A percentile compares a stretch with the other conserved stretches of the same genome.
Conservation (phyloP, 768 basidiomycete species). For the Hericium coralloides region DNA sequence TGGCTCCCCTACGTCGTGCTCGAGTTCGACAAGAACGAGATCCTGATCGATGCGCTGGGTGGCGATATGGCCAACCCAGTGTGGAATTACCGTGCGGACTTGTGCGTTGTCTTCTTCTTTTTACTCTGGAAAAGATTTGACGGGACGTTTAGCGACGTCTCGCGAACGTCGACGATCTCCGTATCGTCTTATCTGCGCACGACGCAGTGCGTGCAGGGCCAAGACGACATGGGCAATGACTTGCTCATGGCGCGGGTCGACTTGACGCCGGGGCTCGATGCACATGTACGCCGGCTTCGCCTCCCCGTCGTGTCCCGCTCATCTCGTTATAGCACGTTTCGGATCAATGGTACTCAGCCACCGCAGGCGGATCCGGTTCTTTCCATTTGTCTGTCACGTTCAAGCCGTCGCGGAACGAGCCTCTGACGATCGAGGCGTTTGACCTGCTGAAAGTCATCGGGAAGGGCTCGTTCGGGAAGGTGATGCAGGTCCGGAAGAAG, state of each 20-base stretch:
- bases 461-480: slow-evolving; percentile 96
- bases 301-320: slow-evolving; percentile 1
- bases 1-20: slow-evolving; percentile 96
- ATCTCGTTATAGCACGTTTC: slow-evolving; percentile 54
- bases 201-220: slow-evolving; percentile 55
- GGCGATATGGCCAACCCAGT: slow-evolving; percentile 86
- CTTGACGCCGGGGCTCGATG: slow-evolving; percentile 75
- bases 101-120: slow-evolving; percentile 46
- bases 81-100: slow-evolving; percentile 95
- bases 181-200: slow-evolving; percentile 90
- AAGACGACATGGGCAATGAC: slow-evolving; percentile 97
- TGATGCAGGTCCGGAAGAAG: slow-evolving; percentile 99
- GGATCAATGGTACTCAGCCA: slow-evolving; percentile 86
- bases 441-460: slow-evolving; percentile 97
- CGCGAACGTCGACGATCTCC: slow-evolving; percentile 85
- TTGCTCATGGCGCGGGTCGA: slow-evolving; percentile 89
- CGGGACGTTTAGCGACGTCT: slow-evolving; percentile 97
- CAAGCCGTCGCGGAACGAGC: slow-evolving; percentile 75
- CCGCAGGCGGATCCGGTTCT: slow-evolving; percentile 67
- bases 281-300: slow-evolving; percentile 41
- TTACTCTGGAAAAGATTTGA: too few relatives aligned
- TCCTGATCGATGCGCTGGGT: slow-evolving; percentile 90
- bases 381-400: slow-evolving; percentile 96
- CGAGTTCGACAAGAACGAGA: slow-evolving; percentile 97
- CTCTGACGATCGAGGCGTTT: slow-evolving; percentile 92